Evolutionary conservation across 2,329 filamentous ascomycete species (phyloP), one percentile per base, ranked within the genome.

Genomic region (Fusarium subglutinans): DNA sequence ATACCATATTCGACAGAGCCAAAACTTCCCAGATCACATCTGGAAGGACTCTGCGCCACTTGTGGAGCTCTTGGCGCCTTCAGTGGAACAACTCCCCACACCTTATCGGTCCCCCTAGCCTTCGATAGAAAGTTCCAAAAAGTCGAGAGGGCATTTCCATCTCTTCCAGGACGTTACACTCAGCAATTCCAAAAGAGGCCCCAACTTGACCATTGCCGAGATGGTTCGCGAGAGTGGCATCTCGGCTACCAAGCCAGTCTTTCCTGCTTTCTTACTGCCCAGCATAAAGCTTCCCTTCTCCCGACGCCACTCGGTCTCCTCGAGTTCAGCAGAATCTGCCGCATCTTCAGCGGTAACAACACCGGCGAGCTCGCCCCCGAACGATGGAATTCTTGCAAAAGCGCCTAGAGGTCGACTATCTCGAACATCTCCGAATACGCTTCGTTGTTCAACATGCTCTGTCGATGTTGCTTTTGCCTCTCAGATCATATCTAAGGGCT

Each of bases 401-500:
- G 35, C 55, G 17, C 57, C 65, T 13, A 57, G 68, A 20, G 26
- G 45, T 22, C 80, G 79, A 41, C 81, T 90, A 12, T 76, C 82
- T 24, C 86, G 84, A 65, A 79, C 81, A 30, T 83, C 84, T 2
- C 88, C 89, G 10, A 86, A 89, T 77, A 90, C 88, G 4, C 82
- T 92, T 56, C 86, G 89, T 72, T 92, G 90, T 81, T 83, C 84
- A 40, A 84, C 81, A 56, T 92, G 90, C 83, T 85, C 88, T 18
- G 83, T 87, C 62, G 89, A 92, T 79, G 80, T 92, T n/a, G 90
- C 89, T 24, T 89, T 90, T 77, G 79, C 84, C 22, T 85, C 87
- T 18, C 90, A 92, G 79, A 88, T 92, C 68, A 86, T 92, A 44
- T 90, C 87, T 71, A 92, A 92, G 79, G 88, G 89, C 72, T 93